Percentiles rank a stretch among this genome's conserved stretches.
Evolutionary conservation across 805 yeast species (phyloP).

Genomic region (Lipomyces sp.): DNA sequence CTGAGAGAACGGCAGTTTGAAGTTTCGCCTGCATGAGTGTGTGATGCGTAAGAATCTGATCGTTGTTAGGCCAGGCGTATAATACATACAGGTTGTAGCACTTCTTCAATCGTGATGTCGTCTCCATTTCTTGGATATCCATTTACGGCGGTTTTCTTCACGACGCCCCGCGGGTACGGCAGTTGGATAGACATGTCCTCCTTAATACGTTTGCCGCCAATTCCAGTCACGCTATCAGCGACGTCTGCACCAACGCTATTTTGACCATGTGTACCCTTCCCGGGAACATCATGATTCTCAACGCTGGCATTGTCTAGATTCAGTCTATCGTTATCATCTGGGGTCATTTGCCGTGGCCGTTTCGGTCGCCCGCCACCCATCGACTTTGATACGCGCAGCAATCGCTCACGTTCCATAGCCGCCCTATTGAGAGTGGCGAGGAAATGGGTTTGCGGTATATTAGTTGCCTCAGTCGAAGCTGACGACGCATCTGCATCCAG

Average conservation of each 20-base stretch:
- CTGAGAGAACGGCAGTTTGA: conserved; percentile 29
- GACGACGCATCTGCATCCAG: not conserved
- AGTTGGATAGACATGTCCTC: conserved; percentile 17
- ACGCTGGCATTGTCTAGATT: not conserved
- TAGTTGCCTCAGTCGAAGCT: not conserved
- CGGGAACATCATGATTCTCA: conserved; percentile 9
- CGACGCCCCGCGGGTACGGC: conserved; percentile 30
- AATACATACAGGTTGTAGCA: conserved; percentile 31
- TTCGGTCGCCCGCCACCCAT: conserved; percentile 33
- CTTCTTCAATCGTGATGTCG: conserved; percentile 34
- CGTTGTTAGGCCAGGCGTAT: not conserved
- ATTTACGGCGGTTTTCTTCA: conserved; percentile 31
- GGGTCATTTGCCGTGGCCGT: conserved; percentile 18
- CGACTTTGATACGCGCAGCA: conserved; percentile 24
- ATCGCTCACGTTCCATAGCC: conserved; percentile 34
- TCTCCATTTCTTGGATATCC: conserved; percentile 23
- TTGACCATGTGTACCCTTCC: conserved; percentile 5
- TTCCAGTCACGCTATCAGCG: not conserved
- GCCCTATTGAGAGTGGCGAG: conserved; percentile 30
- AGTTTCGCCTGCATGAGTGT: conserved; percentile 11
- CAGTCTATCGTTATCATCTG: not conserved
- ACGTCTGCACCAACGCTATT: not conserved
- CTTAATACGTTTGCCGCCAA: conserved; percentile 11
- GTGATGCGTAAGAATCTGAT: not conserved
- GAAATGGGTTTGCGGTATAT: not conserved